Evolutionary conservation across 805 yeast genomes (phyloP).

Genomic region (Kuraishia capsulata): DNA sequence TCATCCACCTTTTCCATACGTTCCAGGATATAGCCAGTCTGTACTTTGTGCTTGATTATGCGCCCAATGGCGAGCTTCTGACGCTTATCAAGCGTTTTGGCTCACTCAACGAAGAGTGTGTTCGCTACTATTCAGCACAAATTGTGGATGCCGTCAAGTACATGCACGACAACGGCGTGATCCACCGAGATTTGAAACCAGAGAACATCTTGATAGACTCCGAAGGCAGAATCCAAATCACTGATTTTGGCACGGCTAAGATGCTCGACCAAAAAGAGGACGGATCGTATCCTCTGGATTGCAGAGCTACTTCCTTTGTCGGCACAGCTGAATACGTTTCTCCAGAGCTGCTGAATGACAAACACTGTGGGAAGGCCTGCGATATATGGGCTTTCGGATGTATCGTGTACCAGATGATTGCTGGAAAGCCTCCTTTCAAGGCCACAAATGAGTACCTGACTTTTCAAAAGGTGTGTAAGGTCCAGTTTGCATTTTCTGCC

Average conservation of each 20-base stretch:
- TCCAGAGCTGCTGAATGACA: slow-evolving; percentile 69
- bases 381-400: slow-evolving; percentile 60
- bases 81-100: slow-evolving; percentile 60
- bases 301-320: slow-evolving; percentile 70
- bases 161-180: slow-evolving; percentile 67
- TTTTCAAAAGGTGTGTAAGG: slow-evolving; percentile 71
- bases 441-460: slow-evolving; percentile 77
- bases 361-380: slow-evolving; percentile 53
- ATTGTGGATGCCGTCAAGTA: slow-evolving; percentile 62
- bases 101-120: slow-evolving; percentile 62
- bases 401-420: slow-evolving; percentile 51
- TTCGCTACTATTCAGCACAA: slow-evolving; percentile 64
- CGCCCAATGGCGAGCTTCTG: slow-evolving; percentile 70
- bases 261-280: slow-evolving; percentile 44
- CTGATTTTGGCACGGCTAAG: slow-evolving; percentile 84
- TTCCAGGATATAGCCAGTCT: slow-evolving; percentile 70
- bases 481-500: slow-evolving; percentile 77
- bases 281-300: slow-evolving; percentile 55
- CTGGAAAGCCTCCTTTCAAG: slow-evolving; percentile 71
- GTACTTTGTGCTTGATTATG: slow-evolving; percentile 71
- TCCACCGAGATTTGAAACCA: slow-evolving; percentile 86
- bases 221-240: slow-evolving; percentile 53
- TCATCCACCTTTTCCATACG: slow-evolving; percentile 64
- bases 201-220: slow-evolving; percentile 66
- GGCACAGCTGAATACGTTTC: slow-evolving; percentile 84